Base-by-base conservation (phyloP, 23 red algal species). In the Gracilaria caudata region DNA sequence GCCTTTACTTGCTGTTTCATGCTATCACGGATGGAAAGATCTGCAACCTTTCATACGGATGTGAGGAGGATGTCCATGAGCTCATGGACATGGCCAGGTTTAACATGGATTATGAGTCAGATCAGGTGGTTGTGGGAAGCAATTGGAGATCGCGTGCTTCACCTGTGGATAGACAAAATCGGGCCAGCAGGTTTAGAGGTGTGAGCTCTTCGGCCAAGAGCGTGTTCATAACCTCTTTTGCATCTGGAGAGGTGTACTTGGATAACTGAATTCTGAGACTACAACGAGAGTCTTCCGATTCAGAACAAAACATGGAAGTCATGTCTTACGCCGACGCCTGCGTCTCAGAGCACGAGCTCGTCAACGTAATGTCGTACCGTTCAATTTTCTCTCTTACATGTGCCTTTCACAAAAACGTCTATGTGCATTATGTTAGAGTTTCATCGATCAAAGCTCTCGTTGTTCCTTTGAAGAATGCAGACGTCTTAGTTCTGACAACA, bases 51-150 rank as follows among this genome's bases (percentile, higher is more conserved):
- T 19, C 44, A n/a, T 71, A 40, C 4, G 45, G 61, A 37, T 74
- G 65, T 26, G 33, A 43, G 16, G 82, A 86, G 7, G 82, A 86
- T 36, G 45, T 86, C 21, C 44, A 73, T n/a, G 82, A 86, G 51
- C 65, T 86, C 60, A 73, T 55, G 41, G 82, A 86, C 45, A 57
- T 86, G 82, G 82, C 82, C 0, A 25, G 38, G 33, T 86, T 26
- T 32, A 86, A 86, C 70, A 71, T 86, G 39, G 64, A 40, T 0
- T 28, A 39, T 19, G 44, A 68, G 28, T 39, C 24, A 33, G 51
- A 57, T 8, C 11, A 37, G 6, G 47, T 72, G 21, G 20, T 86
- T n/a, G 65, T 86, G 0, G 82, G 82, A 35, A 47, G 61, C 66
- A 68, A 72, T 23, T 86, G 82, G 82, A 25, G 65, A 55, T 25